A percentile compares a stretch with the other conserved stretches of the same genome.
Conservation (phyloP, 192 early-diverging fungal genomes). For the Mortierella alpina region DNA sequence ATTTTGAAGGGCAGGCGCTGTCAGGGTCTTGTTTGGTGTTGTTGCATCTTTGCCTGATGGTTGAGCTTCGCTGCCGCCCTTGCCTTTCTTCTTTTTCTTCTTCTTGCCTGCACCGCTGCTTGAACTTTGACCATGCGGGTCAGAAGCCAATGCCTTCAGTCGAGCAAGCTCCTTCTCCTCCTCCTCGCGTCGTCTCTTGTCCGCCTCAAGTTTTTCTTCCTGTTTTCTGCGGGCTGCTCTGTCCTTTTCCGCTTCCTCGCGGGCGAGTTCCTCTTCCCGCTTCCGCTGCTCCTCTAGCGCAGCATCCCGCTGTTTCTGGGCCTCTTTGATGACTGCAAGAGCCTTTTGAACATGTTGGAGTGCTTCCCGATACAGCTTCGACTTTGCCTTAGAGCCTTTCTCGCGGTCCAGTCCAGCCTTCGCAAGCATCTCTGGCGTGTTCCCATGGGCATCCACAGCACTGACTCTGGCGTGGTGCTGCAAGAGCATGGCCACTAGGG, state of each 20-base stretch:
- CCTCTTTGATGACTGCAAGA: slow-evolving; percentile 30
- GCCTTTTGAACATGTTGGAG: slow-evolving; percentile 44
- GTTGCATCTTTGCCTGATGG: slow-evolving; percentile 9
- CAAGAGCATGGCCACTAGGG: slow-evolving; percentile 40
- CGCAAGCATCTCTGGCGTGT: slow-evolving; percentile 48
- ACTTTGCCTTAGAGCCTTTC: slow-evolving; percentile 13
- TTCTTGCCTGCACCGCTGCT: slow-evolving; percentile 19
- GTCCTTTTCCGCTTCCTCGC: slow-evolving; percentile 51
- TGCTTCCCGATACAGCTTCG: slow-evolving; percentile 22
- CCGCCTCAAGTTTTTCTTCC: slow-evolving; percentile 55
- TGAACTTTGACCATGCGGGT: slow-evolving; percentile 13
- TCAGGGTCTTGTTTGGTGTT: background rate
- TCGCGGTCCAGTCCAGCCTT: slow-evolving; percentile 26
- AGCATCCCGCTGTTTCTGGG: slow-evolving; percentile 60
- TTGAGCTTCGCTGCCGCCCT: background rate
- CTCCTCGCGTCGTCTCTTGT: slow-evolving; percentile 39
- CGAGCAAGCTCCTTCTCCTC: slow-evolving; percentile 51
- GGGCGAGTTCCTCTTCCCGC: slow-evolving; percentile 54
- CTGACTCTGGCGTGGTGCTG: slow-evolving; percentile 44
- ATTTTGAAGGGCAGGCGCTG: background rate
- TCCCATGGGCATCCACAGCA: slow-evolving; percentile 28
- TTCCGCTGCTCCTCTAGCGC: slow-evolving; percentile 59
- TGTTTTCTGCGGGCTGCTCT: slow-evolving; percentile 49
- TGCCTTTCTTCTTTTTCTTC: slow-evolving; percentile 51
- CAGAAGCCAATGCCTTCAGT: slow-evolving; percentile 25